A percentile compares a stretch with the other conserved stretches of the same genome.
phyloP scores from a whole-genome alignment of 2,329 filamentous ascomycete species.

The Colletotrichum aenigma region DNA sequence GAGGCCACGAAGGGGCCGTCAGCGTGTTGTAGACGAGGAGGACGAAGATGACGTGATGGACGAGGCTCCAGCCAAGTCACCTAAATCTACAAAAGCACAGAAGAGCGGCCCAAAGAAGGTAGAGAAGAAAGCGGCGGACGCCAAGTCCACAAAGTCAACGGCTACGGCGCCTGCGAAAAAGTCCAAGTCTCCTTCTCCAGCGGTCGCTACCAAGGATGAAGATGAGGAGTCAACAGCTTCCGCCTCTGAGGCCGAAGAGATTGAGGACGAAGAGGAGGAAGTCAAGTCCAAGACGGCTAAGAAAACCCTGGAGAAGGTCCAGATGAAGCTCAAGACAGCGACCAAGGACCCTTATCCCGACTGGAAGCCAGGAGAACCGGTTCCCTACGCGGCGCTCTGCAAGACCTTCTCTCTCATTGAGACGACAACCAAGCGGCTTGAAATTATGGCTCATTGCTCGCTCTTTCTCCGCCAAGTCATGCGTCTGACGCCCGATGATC shows the following conservation, averaged over 20 bases:
- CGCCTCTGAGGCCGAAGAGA: conserved; percentile 56
- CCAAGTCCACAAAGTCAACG: conserved; percentile 27
- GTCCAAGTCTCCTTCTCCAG: conserved; percentile 17
- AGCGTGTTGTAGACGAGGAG: conserved; percentile 48
- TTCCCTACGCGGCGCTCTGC: conserved; percentile 93
- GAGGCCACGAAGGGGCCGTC: conserved; percentile 51
- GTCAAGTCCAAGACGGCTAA: conserved; percentile 74
- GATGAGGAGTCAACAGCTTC: conserved; percentile 31
- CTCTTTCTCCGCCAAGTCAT: conserved; percentile 94
- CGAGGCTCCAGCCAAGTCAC: conserved; percentile 29
- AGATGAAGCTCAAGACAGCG: conserved; percentile 72
- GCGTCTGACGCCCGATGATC: conserved; percentile 83
- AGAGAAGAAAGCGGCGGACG: background rate
- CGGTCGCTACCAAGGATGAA: conserved; percentile 29
- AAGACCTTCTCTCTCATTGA: conserved; percentile 94
- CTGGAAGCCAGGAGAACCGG: conserved; percentile 87
- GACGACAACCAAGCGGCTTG: conserved; percentile 88
- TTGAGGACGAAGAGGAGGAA: conserved; percentile 55
- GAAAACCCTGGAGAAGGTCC: conserved; percentile 81
- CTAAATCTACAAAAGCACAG: conserved; percentile 16
- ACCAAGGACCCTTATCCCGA: conserved; percentile 88
- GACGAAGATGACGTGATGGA: conserved; percentile 54
- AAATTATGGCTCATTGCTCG: conserved; percentile 88
- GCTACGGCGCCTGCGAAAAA: background rate
- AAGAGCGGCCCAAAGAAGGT: conserved; percentile 11